A percentile compares a stretch with the other conserved stretches of the same genome.
Evolutionary conservation across 495 filamentous ascomycete species (phyloP).

Genomic region (Hypoxylon trugodes): DNA sequence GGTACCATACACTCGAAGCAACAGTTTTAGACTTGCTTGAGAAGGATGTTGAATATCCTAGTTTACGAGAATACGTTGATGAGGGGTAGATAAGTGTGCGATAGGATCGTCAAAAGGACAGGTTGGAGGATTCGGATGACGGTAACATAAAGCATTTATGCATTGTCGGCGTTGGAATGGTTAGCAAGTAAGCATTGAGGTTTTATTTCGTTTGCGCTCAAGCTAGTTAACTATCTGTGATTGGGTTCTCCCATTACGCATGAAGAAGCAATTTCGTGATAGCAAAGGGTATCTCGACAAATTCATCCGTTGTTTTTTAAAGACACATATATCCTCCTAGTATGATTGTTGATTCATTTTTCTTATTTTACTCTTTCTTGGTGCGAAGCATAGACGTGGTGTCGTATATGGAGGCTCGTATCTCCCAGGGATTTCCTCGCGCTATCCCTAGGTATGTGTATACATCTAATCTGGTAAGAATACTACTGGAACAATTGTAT

Average conservation of each 20-base stretch:
- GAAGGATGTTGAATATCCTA: background rate
- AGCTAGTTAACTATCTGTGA: slow-evolving; percentile 1
- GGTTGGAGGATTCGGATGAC: background rate
- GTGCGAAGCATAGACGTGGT: slow-evolving; percentile 50
- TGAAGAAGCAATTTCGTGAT: slow-evolving; percentile 4
- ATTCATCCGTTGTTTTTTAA: slow-evolving; percentile 16
- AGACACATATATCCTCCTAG: background rate
- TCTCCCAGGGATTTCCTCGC: slow-evolving; percentile 70
- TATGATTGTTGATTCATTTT: background rate
- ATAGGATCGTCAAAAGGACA: background rate
- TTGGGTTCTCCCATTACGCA: slow-evolving; percentile 13
- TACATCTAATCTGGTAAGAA: slow-evolving; percentile 61
- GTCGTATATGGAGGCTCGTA: slow-evolving; percentile 68
- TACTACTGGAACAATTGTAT: background rate
- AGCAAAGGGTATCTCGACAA: slow-evolving; percentile 28
- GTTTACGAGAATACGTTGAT: background rate
- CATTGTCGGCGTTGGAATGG: slow-evolving; percentile 35
- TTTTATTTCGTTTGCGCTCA: slow-evolving; percentile 20
- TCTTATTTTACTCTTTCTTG: slow-evolving; percentile 10
- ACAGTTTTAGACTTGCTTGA: too few species aligned
- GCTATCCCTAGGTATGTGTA: slow-evolving; percentile 76
- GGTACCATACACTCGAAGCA: too few species aligned
- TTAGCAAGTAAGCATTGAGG: slow-evolving; percentile 28
- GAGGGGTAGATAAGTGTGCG: background rate
- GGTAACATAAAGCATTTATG: slow-evolving; percentile 10